These are phyloP conservation scores for Colletotrichum somersetense DNA, from an alignment of 2,329 filamentous ascomycete genomes.

Conservation along the genomic window DNA sequence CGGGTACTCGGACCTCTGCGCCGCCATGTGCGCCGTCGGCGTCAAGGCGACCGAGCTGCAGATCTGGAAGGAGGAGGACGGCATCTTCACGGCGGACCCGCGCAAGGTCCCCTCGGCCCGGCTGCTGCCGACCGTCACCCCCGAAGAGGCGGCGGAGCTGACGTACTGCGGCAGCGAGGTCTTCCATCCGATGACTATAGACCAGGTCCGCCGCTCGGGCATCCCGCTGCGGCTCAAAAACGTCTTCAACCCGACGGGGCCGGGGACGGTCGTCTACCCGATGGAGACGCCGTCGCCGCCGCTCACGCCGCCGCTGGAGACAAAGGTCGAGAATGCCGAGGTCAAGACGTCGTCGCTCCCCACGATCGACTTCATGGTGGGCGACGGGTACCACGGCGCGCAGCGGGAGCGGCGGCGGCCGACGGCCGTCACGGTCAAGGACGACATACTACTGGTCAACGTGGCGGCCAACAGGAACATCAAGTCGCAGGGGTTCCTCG, in stretches of 20 bases:
- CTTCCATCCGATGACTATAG: constrained; percentile 98
- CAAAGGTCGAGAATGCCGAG: constrained; percentile 49
- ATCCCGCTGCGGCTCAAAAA: constrained; percentile 93
- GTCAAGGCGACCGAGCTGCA: constrained; percentile 88
- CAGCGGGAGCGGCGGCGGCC: constrained; percentile 71
- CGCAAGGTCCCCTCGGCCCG: constrained; percentile 92
- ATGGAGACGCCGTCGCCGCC: constrained; percentile 64
- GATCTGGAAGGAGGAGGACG: constrained; percentile 99
- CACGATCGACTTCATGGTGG: constrained; percentile 29
- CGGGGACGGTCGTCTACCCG: constrained; percentile 89
- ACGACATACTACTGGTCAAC: constrained; percentile 95
- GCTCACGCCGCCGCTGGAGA: constrained; percentile 65
- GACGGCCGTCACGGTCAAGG: constrained; percentile 96
- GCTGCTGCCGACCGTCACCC: constrained; percentile 87
- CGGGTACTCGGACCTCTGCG: constrained; percentile 96
- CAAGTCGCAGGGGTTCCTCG: constrained; percentile 95
- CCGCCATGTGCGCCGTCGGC: constrained; percentile 90
- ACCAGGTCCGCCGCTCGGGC: constrained; percentile 87
- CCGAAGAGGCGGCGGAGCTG: constrained; percentile 93
- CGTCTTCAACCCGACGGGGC: constrained; percentile 84
- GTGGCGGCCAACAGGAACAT: constrained; percentile 98
- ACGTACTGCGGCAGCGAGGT: constrained; percentile 96
- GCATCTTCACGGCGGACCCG: constrained; percentile 87
- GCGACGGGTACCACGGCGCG: constrained; percentile 24
- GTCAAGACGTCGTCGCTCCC: constrained; percentile 58